These are phyloP conservation scores for Candida pseudoglaebosa DNA, from an alignment of 805 yeast species.

Conservation along the genomic window DNA sequence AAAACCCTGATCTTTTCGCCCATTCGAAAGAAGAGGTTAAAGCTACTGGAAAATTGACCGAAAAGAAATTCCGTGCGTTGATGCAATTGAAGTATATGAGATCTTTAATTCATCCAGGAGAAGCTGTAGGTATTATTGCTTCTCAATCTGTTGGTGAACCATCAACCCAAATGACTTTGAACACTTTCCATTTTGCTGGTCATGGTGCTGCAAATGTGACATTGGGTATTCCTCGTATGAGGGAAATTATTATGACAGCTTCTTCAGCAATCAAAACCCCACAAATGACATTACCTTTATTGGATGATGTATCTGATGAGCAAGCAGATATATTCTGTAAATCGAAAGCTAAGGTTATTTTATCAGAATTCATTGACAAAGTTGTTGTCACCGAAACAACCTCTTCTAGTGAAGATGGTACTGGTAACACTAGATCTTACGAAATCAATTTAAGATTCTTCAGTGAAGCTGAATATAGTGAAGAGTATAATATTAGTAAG, in stretches of 20 bases:
- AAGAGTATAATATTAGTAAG: conserved; percentile 84
- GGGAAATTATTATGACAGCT: conserved; percentile 99
- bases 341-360: conserved; percentile 75
- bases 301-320: conserved; percentile 73
- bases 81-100: conserved; percentile 99
- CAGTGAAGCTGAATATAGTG: conserved; percentile 68
- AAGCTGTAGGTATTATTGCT: conserved; percentile 96
- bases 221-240: conserved; percentile 98
- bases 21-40: conserved; percentile 44
- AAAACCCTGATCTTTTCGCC: conserved; percentile 54
- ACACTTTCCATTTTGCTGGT: conserved; percentile 98
- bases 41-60: conserved; percentile 48
- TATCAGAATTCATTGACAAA: conserved; percentile 85
- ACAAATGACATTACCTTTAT: conserved; percentile 91
- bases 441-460: conserved; percentile 72
- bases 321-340: conserved; percentile 92
- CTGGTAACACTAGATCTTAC: conserved; percentile 63
- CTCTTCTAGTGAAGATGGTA: conserved; percentile 49
- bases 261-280: conserved; percentile 96
- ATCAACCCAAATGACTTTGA: conserved; percentile 97
- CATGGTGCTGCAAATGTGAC: conserved; percentile 99
- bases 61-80: conserved; percentile 86
- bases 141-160: conserved; percentile 99
- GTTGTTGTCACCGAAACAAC: conserved; percentile 87
- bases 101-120: conserved; percentile 93